A percentile compares a stretch with the other conserved stretches of the same genome.
These are phyloP conservation scores for Gaertneriomyces semiglobifer DNA, from an alignment of 192 early-diverging fungal species.

Conservation along the genomic window DNA sequence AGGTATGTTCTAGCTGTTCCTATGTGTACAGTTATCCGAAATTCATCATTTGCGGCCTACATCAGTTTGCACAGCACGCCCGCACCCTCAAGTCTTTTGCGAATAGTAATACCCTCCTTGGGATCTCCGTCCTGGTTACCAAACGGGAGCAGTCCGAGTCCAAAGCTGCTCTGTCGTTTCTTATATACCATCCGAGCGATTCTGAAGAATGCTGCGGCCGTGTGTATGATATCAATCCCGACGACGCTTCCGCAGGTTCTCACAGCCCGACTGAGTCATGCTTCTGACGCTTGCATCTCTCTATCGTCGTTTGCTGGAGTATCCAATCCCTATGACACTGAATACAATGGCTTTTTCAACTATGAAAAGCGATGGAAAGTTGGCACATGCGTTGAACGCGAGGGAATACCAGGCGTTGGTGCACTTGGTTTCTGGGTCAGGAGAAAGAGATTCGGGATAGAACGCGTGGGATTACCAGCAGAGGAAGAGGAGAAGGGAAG, in stretches of 20 bases:
- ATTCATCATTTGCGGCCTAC: too few relatives aligned
- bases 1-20: conserved; percentile 21
- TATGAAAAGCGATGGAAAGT: conserved; percentile 76
- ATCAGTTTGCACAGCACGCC: too few relatives aligned
- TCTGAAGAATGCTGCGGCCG: conserved; percentile 72
- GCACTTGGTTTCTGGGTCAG: conserved; percentile 80
- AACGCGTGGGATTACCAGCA: conserved; percentile 91
- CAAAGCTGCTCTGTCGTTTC: conserved; percentile 34
- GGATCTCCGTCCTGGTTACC: conserved; percentile 72
- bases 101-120: conserved; percentile 78
- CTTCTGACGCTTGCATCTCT: conserved; percentile 81
- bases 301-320: conserved; percentile 90
- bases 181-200: conserved; percentile 70
- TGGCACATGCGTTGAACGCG: conserved; percentile 47
- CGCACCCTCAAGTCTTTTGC: conserved; percentile 47
- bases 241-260: conserved; percentile 66
- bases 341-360: conserved; percentile 87
- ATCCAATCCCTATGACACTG: conserved; percentile 56
- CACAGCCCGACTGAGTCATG: conserved; percentile 59
- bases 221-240: conserved; percentile 77
- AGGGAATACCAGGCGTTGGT: conserved; percentile 25
- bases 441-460: conserved; percentile 87
- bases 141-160: too few relatives aligned
- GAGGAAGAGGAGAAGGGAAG: conserved; percentile 68
- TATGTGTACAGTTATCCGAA: too few relatives aligned